Conservation (phyloP, 2,329 filamentous ascomycete species). For the Claviceps monticola region DNA sequence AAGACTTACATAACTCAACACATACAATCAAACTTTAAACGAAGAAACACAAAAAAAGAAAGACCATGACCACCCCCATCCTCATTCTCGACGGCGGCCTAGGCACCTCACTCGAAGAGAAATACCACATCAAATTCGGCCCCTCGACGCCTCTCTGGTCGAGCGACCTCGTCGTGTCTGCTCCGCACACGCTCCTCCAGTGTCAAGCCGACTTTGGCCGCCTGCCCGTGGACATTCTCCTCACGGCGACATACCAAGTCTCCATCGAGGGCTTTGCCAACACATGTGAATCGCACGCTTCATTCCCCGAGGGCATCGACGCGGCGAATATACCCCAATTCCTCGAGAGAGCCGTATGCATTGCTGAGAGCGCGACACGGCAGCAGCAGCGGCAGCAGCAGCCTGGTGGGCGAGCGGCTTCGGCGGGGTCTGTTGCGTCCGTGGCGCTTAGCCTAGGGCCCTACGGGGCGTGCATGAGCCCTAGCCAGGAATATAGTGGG, state of each 20-base stretch:
- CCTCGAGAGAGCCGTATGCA: conserved; percentile 29
- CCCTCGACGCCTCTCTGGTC: conserved; percentile 50
- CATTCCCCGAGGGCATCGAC: conserved; percentile 30
- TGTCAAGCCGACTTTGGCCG: conserved; percentile 43
- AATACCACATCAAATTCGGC: conserved; percentile 38
- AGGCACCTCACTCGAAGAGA: conserved; percentile 50
- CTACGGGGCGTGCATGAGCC: conserved; percentile 53
- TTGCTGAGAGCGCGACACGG: conserved; percentile 23
- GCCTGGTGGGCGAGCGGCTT: not conserved
- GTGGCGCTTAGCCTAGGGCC: conserved; percentile 50
- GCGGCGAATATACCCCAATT: conserved; percentile 24
- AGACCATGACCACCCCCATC: not conserved
- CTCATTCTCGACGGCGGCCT: conserved; percentile 51
- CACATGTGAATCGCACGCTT: conserved; percentile 24
- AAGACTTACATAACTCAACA: too few relatives aligned
- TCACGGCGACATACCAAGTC: conserved; percentile 56
- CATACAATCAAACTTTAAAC: too few relatives aligned
- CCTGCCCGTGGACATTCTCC: conserved; percentile 46
- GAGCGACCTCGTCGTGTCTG: conserved; percentile 46
- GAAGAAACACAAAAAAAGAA: not conserved
- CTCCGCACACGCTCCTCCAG: conserved; percentile 33
- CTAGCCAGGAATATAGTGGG: conserved; percentile 52
- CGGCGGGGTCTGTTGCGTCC: conserved; percentile 1
- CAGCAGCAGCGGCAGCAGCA: not conserved
- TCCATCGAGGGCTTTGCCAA: conserved; percentile 41